Percentiles rank a stretch among this genome's conserved stretches.
Evolutionary conservation across 2,329 filamentous ascomycete species (phyloP).

Genomic region (Aspergillus arachidicola): DNA sequence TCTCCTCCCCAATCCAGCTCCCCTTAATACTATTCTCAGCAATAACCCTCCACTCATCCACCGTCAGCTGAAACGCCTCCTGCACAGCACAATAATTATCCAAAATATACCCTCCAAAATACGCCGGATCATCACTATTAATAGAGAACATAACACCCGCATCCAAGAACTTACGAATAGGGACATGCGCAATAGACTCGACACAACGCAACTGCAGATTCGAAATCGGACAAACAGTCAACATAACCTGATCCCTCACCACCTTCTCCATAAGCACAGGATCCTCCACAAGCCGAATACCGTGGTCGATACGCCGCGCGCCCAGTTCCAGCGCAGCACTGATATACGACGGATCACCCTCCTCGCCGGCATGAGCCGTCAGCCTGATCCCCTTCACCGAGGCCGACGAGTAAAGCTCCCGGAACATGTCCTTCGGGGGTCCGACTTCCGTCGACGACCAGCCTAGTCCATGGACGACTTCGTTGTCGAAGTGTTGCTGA

Average conservation of each 20-base stretch:
- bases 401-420: conserved; percentile 62
- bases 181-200: conserved; percentile 56
- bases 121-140: conserved; percentile 74
- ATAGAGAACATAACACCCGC: conserved; percentile 68
- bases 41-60: conserved; percentile 69
- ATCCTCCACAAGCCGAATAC: conserved; percentile 66
- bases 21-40: conserved; percentile 64
- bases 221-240: conserved; percentile 74
- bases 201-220: conserved; percentile 68
- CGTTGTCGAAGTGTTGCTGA: conserved; percentile 46
- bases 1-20: conserved; percentile 68
- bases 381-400: conserved; percentile 56
- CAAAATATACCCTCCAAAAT: conserved; percentile 74
- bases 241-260: conserved; percentile 58
- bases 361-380: conserved; percentile 78
- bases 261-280: conserved; percentile 60
- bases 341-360: conserved; percentile 70
- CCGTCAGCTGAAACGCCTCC: conserved; percentile 65
- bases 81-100: conserved; percentile 78
- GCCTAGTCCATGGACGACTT: conserved; percentile 64
- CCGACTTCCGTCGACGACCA: conserved; percentile 66
- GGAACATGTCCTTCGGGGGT: conserved; percentile 61
- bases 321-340: conserved; percentile 64
- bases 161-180: conserved; percentile 65
- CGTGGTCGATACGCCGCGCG: conserved; percentile 73